Base-by-base conservation (phyloP, 2,329 filamentous ascomycete genomes). In the Ceratocystis lukuohia region DNA sequence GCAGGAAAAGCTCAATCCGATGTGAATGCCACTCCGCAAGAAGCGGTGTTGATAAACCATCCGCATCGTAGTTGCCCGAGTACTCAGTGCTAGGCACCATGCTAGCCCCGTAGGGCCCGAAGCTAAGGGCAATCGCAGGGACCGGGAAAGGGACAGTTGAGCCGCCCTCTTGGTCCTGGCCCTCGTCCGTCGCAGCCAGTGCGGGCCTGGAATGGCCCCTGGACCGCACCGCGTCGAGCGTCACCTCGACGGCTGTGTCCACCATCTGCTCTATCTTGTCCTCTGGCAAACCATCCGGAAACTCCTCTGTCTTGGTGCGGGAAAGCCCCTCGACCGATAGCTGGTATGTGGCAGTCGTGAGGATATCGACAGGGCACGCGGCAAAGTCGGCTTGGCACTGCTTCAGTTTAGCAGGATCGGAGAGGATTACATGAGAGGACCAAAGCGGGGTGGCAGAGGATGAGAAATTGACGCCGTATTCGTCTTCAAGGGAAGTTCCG, bases 261-360 rank as follows among this genome's bases (percentile, higher is more conserved):
- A 82, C 5, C 70, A 68, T 3, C 71, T 70, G 2, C 72, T 41
- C 22, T 12, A 62, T 30, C 4, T 46, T 25, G 61, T 22, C 22
- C 5, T 45, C 33, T 5, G 53, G 68, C 30, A 84, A 76, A 1
- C 81, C 82, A 3, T 75, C 25, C 0, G 80, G 79, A 59, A 74
- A 77, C 1, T 74, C 69, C 0, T 73, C 20, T 1, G 76, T 79
- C 65, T 68, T 76, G 1, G 84, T 86, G 46, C 75, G 75, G 2
- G 74, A 72, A 69, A 88, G 87, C 0, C 82, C 85, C 10, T 81
- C 75, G 6, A 79, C 72, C 0, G 82, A 86, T 1, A 82, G 76
- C 72, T 88, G 86, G 72, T 89, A 89, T 0, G 86, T 89, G 6
- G 85, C 85, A 8, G 84, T 88, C 61, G 86, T 78, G 22, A 88